Conservation (phyloP, 78 protist genomes). For the Dictyostelium firmibasis region DNA sequence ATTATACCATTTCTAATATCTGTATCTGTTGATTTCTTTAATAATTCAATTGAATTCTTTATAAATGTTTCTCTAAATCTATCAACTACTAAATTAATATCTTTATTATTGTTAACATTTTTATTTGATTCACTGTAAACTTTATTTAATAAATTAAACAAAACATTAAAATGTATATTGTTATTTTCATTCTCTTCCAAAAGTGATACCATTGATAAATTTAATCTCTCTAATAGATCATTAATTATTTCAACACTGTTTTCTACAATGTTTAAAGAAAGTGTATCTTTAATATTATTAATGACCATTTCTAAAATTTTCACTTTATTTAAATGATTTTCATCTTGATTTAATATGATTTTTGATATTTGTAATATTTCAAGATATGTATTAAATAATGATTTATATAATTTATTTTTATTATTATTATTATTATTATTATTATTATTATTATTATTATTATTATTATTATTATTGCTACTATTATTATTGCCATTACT, state of each 20-base stretch:
- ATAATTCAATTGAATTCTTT: conserved; percentile 8
- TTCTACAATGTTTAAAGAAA: background rate
- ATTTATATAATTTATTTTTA: background rate
- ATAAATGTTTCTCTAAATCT: background rate
- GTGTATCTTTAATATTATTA: background rate
- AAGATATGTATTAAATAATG: background rate
- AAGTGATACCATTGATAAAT: background rate
- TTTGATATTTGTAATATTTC: background rate
- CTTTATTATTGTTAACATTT: background rate
- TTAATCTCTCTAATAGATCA: background rate
- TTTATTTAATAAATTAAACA: background rate
- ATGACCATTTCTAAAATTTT: background rate
- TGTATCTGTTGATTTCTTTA: background rate
- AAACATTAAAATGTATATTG: background rate
- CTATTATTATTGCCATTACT: background rate
- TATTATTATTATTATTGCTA: background rate
- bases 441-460: background rate
- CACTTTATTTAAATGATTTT: background rate
- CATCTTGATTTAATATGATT: background rate
- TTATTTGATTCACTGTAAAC: background rate
- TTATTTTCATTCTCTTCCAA: background rate
- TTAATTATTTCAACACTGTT: background rate
- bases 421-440: background rate
- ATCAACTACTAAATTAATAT: background rate
- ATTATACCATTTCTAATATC: background rate